Percentiles rank a stretch among this genome's conserved stretches.
phyloP scores from a whole-genome alignment of 1,139 yeast genomes.

The Taphrina sp. region DNA sequence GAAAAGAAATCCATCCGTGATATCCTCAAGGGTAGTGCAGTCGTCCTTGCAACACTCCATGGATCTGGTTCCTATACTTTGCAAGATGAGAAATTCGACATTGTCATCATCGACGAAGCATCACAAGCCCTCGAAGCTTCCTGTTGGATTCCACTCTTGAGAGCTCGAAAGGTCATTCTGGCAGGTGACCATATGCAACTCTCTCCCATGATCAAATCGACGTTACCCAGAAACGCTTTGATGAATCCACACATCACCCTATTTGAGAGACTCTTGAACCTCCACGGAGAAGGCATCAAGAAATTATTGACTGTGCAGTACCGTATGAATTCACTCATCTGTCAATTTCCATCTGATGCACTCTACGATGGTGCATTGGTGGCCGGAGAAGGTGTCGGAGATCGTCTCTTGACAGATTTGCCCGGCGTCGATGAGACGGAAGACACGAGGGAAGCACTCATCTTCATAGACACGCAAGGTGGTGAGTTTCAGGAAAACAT shows the following conservation, averaged over 20 bases:
- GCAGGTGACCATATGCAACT: slow-evolving; percentile 75
- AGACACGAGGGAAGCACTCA: slow-evolving; percentile 51
- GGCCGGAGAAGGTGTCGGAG: slow-evolving; percentile 63
- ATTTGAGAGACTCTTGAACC: slow-evolving; percentile 69
- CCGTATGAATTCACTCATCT: slow-evolving; percentile 75
- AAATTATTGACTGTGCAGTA: slow-evolving; percentile 72
- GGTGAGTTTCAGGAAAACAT: slow-evolving; percentile 55
- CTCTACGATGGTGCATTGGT: slow-evolving; percentile 62
- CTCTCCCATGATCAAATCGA: slow-evolving; percentile 51
- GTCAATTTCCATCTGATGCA: slow-evolving; percentile 71
- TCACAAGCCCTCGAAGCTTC: slow-evolving; percentile 93
- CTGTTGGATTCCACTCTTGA: slow-evolving; percentile 90
- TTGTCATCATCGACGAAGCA: slow-evolving; percentile 89
- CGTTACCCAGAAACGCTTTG: not conserved
- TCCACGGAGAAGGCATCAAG: slow-evolving; percentile 54
- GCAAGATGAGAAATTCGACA: slow-evolving; percentile 56
- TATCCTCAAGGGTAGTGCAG: slow-evolving; percentile 60
- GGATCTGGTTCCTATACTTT: slow-evolving; percentile 57
- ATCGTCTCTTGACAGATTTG: slow-evolving; percentile 57
- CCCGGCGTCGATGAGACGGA: slow-evolving; percentile 51
- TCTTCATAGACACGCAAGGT: slow-evolving; percentile 95
- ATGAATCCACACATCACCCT: slow-evolving; percentile 58
- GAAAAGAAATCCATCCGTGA: slow-evolving; percentile 65
- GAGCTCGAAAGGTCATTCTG: slow-evolving; percentile 59
- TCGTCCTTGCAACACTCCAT: slow-evolving; percentile 79